Base-by-base conservation (phyloP, 2,329 filamentous ascomycete species). In the Aspergillus bombycis region DNA sequence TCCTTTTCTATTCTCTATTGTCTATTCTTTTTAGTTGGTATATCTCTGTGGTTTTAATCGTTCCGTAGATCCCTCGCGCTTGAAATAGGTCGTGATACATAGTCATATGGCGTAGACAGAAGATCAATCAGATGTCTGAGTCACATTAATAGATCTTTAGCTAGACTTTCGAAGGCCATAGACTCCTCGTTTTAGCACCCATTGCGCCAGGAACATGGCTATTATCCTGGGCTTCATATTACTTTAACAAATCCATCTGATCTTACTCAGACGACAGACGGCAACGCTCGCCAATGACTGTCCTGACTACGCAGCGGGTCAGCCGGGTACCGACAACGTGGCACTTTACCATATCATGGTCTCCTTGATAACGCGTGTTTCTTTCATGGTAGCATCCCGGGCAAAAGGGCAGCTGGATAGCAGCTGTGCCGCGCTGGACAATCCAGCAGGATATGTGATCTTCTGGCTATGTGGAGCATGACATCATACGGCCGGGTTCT, bases 301-400 rank as follows among this genome's bases (percentile, higher is more conserved):
- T 94, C 93, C 98, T 97, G 23, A 98, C 81, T 55, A 98, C 79
- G 77, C 94, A 98, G 67, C 94, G 87, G n/a, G 88, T 89, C 52
- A 99, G 80, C 68, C 94, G 91, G 34, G 91, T 93, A n/a, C 90
- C 89, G 66, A 89, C 89, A 67, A 99, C 94, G 71, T 91, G 90
- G 76, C 93, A 96, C 70, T 92, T 93, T 5, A 92, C 88, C 95
- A 95, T 46, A 99, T 88, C 34, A 97, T 92, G 43, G 85, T 91
- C 78, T 97, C 93, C 77, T 97, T 97, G 80, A 99, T 91, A n/a
- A 93, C 91, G 28, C 88, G 90, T 76, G 94, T 94, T 71, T 94
- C 92, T 73, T 94, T 92, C 0, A 98, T 89, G 1, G 89, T 93
- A 46, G 96, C 93, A 72, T 97, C 97, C 62, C 94, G 91, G 1